Base-by-base conservation (phyloP, 495 filamentous ascomycete species). In the Physcia stellaris region DNA sequence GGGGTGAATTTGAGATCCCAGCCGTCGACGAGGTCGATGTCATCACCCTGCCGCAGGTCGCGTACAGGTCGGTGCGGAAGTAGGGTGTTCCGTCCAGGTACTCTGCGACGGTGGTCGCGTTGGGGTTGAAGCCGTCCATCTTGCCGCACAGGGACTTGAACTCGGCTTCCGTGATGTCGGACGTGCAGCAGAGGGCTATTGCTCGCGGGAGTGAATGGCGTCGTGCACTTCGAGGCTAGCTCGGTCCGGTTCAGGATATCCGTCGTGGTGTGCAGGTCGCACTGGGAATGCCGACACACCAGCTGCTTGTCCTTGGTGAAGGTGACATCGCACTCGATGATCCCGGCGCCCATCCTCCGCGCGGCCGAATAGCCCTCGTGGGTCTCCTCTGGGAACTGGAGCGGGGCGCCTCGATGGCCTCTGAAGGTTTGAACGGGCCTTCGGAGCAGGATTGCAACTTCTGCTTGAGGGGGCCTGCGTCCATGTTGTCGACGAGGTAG, bases 371-470 rank as follows among this genome's bases (percentile, higher is more conserved):
- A 58, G 4, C 61, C 63, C 53, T 73, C 61, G 11, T 51, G 40
- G 10, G 66, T 73, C 46, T 77, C 63, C 56, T 77, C 73, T n/a
- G 74, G 74, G 41, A 79, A 70, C 42, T 74, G 67, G 18, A 79
- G 54, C 9, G 69, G 64, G 2, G 61, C 73, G 24, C 74, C 74
- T 16, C 74, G 70, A 40, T 79, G 74, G 15, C 61, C 64, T 54
- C 51, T 15, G 64, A 61, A 4, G 56, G 53, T 11, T 43, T 50
- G 41, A 62, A 59, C 10, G 60, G 57, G 7, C 52, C 50, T 34
- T 75, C 68, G 4, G 56, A 53, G 56, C 74, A 79, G 0, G 63
- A 59, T 9, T 63, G 54, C 19, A 79, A 60, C 51, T 67, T 61
- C 11, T 54, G 43, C 53, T 77, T 79, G 44, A 79, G 54, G 27